phyloP scores from a whole-genome alignment of 2,329 filamentous ascomycete species.

The Botryotinia calthae region DNA sequence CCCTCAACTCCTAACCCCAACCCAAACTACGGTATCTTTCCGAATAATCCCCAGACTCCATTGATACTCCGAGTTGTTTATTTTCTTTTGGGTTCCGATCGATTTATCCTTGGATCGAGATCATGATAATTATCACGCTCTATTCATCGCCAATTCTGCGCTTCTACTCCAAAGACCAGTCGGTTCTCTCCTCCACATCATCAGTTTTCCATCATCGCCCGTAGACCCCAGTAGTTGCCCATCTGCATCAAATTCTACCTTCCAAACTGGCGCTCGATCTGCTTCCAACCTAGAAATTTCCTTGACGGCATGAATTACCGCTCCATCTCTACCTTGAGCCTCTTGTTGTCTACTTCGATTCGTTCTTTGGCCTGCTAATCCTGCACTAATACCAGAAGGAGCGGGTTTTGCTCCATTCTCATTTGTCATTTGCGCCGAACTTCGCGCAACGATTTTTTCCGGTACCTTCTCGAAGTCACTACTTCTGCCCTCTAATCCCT shows the following conservation, averaged over 20 bases:
- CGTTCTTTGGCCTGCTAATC: constrained; percentile 45
- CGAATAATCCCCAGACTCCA: neutral
- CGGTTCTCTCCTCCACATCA: constrained; percentile 56
- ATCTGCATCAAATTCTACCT: constrained; percentile 67
- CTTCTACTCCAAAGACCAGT: constrained; percentile 37
- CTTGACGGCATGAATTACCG: constrained; percentile 60
- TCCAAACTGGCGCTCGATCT: constrained; percentile 71
- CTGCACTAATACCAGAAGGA: constrained; percentile 53
- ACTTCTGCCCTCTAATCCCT: constrained; percentile 23
- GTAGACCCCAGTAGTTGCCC: constrained; percentile 73
- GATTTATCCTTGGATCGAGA: neutral
- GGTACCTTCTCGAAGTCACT: constrained; percentile 37
- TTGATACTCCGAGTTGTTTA: neutral
- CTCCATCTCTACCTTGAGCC: constrained; percentile 54
- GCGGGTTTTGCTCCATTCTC: constrained; percentile 38
- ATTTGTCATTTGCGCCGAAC: constrained; percentile 30
- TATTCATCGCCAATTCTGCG: constrained; percentile 36
- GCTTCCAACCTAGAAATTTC: constrained; percentile 66
- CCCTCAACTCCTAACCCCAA: neutral
- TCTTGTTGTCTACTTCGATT: constrained; percentile 47
- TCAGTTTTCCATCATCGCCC: constrained; percentile 69
- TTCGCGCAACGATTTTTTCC: constrained; percentile 25
- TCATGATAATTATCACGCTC: neutral
- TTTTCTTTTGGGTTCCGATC: neutral
- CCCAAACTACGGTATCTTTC: neutral